Conservation (phyloP, 2,329 filamentous ascomycete species). For the Pseudocercospora musae region DNA sequence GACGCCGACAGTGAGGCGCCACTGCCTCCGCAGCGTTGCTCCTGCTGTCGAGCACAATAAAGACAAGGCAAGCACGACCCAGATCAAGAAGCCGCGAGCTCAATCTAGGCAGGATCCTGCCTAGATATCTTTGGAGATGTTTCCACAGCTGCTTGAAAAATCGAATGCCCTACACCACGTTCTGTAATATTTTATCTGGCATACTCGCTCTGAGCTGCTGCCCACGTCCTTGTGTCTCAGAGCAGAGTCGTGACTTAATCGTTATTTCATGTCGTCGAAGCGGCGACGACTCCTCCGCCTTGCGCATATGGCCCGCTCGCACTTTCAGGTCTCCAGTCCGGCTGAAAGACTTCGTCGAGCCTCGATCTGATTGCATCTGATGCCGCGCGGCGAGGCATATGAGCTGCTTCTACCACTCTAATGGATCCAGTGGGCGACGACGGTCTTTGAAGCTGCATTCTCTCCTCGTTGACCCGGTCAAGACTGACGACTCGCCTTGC, state of each 20-base stretch:
- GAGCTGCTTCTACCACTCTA: constrained; percentile 7
- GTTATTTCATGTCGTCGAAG: too few relatives aligned
- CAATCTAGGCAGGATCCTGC: neutral
- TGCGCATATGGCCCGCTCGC: neutral
- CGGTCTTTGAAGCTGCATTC: neutral
- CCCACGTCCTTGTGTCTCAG: too few relatives aligned
- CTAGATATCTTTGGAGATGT: neutral
- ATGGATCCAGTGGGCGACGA: constrained; percentile 11
- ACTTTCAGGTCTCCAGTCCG: constrained; percentile 5
- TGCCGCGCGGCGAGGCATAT: neutral
- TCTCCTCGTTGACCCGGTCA: neutral
- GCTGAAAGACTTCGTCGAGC: constrained; percentile 9
- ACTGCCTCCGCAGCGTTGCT: neutral
- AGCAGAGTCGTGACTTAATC: too few relatives aligned
- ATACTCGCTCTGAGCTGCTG: too few relatives aligned
- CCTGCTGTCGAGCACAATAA: neutral
- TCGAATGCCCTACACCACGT: too few relatives aligned
- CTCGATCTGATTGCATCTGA: constrained; percentile 2
- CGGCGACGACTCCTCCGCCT: neutral
- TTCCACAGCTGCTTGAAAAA: too few relatives aligned
- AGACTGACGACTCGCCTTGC: neutral
- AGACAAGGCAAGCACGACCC: neutral
- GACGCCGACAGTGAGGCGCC: neutral
- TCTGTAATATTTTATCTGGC: too few relatives aligned
- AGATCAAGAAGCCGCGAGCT: neutral